A percentile compares a stretch with the other conserved stretches of the same genome.
Conservation (phyloP, 345 rosid genomes). For the Boechera retrofracta region DNA sequence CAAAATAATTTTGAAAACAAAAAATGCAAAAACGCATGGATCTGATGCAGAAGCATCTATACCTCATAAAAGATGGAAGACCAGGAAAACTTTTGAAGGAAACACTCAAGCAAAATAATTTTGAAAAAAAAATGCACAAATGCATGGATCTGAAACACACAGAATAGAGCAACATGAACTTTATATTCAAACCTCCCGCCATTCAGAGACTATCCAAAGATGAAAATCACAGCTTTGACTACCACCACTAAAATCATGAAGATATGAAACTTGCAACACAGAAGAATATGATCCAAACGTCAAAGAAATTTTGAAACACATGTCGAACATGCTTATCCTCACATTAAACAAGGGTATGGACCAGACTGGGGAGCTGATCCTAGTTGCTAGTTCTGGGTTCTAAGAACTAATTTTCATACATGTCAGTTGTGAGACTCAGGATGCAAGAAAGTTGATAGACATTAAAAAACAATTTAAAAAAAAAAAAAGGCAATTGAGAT, state of each 20-base stretch:
- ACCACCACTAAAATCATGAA: neutral
- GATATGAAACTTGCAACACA: conserved; percentile 1
- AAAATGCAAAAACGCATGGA: neutral
- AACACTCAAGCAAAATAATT: no score
- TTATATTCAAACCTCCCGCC: neutral
- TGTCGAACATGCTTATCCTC: conserved; percentile 13
- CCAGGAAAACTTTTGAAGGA: no score
- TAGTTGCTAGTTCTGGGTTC: conserved; percentile 16
- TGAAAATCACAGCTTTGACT: neutral
- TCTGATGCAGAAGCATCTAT: no score
- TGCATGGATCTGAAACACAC: no score
- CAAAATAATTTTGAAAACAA: neutral
- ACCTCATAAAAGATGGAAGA: no score
- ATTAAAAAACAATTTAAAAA: neutral
- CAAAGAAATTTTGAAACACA: conserved; percentile 21
- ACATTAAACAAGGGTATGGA: conserved; percentile 13
- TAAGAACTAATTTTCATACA: conserved; percentile 15
- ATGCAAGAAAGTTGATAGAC: conserved; percentile 17
- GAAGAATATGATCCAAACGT: neutral
- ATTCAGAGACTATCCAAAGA: neutral
- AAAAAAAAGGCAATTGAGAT: conserved; percentile 2
- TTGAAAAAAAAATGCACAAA: no score
- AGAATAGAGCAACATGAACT: neutral
- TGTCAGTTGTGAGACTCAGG: conserved; percentile 18
- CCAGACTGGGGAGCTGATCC: conserved; percentile 6